These are phyloP conservation scores for Kickxella alabastrina DNA, from an alignment of 192 early-diverging fungal species.

Conservation along the genomic window DNA sequence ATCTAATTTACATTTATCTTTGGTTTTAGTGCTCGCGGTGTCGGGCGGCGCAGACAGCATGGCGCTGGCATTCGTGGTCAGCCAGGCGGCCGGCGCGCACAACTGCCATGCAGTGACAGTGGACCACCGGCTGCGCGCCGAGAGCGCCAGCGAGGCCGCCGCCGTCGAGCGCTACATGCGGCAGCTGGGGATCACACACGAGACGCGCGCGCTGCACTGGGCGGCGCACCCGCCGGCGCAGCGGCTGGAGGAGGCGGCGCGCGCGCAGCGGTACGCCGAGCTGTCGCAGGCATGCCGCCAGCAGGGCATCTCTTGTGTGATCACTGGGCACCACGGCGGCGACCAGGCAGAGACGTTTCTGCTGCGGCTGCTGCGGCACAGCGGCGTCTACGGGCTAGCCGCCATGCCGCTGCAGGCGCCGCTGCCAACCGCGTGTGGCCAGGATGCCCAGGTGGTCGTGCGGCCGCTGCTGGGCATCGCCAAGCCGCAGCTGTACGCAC, in stretches of 20 bases:
- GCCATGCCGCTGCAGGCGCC: slow-evolving; percentile 25
- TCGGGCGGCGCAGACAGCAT: slow-evolving; percentile 53
- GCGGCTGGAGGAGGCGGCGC: slow-evolving; percentile 41
- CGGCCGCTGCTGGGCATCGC: slow-evolving; percentile 36
- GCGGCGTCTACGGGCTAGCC: slow-evolving; percentile 38
- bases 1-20: too few relatives aligned
- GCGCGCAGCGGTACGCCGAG: slow-evolving; percentile 29
- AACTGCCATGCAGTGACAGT: slow-evolving; percentile 43
- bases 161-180: slow-evolving; percentile 24
- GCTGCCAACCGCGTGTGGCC: not conserved
- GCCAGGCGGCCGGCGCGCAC: slow-evolving; percentile 11
- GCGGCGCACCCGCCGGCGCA: slow-evolving; percentile 10
- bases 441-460: slow-evolving; percentile 12
- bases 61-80: slow-evolving; percentile 45
- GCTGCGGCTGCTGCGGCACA: slow-evolving; percentile 35
- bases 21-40: slow-evolving; percentile 47
- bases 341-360: slow-evolving; percentile 53
- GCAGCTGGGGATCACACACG: slow-evolving; percentile 31
- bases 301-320: slow-evolving; percentile 12
- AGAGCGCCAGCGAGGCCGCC: slow-evolving; percentile 35
- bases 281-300: slow-evolving; percentile 9
- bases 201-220: slow-evolving; percentile 23
- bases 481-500: slow-evolving; percentile 21
- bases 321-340: slow-evolving; percentile 48
- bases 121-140: slow-evolving; percentile 42